Percentiles rank a stretch among this genome's conserved stretches.
Conservation (phyloP, 2,329 filamentous ascomycete species). For the Elsinoe arachidis region DNA sequence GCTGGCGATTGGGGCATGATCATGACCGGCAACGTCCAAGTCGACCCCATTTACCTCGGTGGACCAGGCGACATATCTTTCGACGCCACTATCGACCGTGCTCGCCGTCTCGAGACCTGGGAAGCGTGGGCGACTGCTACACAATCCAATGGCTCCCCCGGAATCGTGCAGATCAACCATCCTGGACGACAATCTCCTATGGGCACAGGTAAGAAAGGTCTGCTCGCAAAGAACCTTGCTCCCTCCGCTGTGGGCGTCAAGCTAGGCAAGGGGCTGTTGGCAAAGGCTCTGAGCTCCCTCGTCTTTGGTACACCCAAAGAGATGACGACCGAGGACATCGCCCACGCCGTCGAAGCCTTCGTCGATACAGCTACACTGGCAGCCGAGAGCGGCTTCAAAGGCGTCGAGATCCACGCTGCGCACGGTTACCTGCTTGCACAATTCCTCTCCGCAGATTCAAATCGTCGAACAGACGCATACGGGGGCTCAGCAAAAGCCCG, state of each 20-base stretch:
- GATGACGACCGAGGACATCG: conserved; percentile 48
- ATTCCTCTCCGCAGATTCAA: conserved; percentile 36
- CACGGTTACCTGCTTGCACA: conserved; percentile 43
- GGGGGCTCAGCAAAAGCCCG: conserved; percentile 40
- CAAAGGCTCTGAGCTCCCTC: background rate
- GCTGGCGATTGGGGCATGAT: conserved; percentile 46
- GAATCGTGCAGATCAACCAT: conserved; percentile 41
- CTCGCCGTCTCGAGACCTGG: conserved; percentile 21
- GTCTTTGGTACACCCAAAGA: conserved; percentile 47
- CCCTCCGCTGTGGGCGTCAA: conserved; percentile 38
- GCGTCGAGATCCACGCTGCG: conserved; percentile 46
- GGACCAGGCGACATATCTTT: conserved; percentile 29
- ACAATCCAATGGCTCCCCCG: conserved; percentile 23
- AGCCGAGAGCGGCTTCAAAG: conserved; percentile 44
- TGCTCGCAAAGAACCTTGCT: conserved; percentile 35
- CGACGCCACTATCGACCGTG: background rate
- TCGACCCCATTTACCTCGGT: conserved; percentile 12
- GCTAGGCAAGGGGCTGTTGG: conserved; percentile 27
- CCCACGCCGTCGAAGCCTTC: conserved; percentile 45
- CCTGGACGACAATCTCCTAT: conserved; percentile 39
- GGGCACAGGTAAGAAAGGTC: conserved; percentile 31
- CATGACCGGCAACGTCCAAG: conserved; percentile 41
- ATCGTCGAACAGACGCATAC: conserved; percentile 41
- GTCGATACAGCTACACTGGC: conserved; percentile 44
- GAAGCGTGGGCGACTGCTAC: conserved; percentile 16